Conservation (phyloP, 2,329 filamentous ascomycete species). For the Pseudogymnoascus sp. region DNA sequence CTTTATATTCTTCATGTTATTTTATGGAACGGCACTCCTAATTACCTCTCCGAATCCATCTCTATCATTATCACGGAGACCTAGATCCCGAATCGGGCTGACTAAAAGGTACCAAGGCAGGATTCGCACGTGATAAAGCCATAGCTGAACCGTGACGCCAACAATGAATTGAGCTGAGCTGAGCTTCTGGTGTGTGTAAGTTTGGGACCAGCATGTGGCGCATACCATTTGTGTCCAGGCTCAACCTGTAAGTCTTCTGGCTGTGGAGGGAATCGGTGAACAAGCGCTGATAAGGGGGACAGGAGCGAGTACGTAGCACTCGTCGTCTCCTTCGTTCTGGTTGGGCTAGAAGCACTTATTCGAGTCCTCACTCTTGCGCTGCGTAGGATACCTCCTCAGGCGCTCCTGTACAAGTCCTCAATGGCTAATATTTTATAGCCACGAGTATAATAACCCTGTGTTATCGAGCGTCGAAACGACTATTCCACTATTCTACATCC, state of each 20-base stretch:
- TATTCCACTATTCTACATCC: slow-evolving; percentile 73
- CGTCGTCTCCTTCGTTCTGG: slow-evolving; percentile 71
- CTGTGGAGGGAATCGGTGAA: neutral
- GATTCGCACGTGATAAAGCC: neutral
- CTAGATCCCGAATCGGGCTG: neutral
- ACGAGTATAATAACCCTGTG: slow-evolving; percentile 71
- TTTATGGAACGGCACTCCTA: neutral
- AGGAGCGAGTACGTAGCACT: slow-evolving; percentile 85
- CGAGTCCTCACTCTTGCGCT: slow-evolving; percentile 81
- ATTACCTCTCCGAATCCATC: neutral
- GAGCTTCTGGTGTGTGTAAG: neutral
- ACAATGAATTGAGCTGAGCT: neutral
- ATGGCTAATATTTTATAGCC: slow-evolving; percentile 38
- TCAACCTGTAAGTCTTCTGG: neutral
- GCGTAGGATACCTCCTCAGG: slow-evolving; percentile 44
- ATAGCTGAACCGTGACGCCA: neutral
- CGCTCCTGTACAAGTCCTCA: neutral
- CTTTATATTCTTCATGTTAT: neutral
- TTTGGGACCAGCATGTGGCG: neutral
- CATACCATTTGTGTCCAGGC: slow-evolving; percentile 2
- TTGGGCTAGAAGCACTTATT: slow-evolving; percentile 73
- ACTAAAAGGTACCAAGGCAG: neutral
- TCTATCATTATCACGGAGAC: neutral
- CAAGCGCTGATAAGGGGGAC: slow-evolving; percentile 1
- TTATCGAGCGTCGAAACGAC: slow-evolving; percentile 69